These are phyloP conservation scores for Syzygium grande DNA, from an alignment of 345 rosid species.

Conservation along the genomic window DNA sequence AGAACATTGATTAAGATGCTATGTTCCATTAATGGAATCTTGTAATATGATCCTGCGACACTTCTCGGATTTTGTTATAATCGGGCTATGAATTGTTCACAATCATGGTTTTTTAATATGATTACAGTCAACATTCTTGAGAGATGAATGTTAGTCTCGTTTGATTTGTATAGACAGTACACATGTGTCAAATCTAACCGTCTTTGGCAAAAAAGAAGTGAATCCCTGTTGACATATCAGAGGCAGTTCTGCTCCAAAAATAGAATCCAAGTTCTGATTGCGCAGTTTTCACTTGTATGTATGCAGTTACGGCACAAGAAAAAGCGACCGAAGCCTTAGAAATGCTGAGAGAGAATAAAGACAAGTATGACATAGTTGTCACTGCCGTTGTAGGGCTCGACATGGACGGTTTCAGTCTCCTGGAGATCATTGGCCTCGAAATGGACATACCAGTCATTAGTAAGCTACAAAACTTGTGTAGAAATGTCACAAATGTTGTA, in stretches of 20 bases:
- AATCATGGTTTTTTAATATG: neutral
- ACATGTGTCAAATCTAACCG: neutral
- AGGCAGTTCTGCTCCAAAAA: neutral
- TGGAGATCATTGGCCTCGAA: constrained; percentile 16
- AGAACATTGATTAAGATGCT: neutral
- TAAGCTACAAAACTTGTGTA: neutral
- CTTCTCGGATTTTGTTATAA: neutral
- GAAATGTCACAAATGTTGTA: neutral
- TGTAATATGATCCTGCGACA: neutral
- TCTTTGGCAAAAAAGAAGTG: neutral
- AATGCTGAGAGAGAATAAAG: neutral
- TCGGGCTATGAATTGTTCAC: neutral
- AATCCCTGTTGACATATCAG: neutral
- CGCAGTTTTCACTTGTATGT: neutral
- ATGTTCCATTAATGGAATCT: neutral
- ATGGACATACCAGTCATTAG: constrained; percentile 17
- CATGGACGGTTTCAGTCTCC: constrained; percentile 16
- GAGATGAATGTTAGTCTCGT: neutral
- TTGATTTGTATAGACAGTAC: neutral
- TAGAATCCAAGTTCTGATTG: neutral
- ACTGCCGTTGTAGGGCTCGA: constrained; percentile 1
- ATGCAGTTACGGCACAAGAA: constrained; percentile 1
- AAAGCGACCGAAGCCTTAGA: constrained; percentile 1
- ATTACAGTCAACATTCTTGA: neutral
- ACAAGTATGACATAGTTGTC: constrained; percentile 3